Percentiles rank a stretch among this genome's conserved stretches.
phyloP scores from a whole-genome alignment of 305 asterid species.

The Lippia alba region DNA sequence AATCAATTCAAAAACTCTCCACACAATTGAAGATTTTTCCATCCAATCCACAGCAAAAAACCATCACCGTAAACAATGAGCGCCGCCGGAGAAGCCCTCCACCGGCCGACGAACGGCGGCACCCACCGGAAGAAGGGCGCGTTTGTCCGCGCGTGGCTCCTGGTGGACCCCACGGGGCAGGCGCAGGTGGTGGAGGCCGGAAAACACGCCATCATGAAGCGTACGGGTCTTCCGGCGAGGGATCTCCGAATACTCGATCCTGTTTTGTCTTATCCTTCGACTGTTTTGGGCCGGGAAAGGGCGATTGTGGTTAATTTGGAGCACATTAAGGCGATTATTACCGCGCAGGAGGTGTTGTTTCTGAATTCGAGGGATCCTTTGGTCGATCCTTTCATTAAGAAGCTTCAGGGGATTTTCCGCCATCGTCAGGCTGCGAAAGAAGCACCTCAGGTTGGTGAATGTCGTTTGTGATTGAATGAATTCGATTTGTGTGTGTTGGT shows the following conservation, averaged over 20 bases:
- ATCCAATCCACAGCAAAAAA: too few species aligned
- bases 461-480: not conserved
- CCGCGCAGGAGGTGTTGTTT: slow-evolving; percentile 71
- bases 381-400: slow-evolving; percentile 64
- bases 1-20: too few species aligned
- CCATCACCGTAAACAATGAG: too few species aligned
- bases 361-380: slow-evolving; percentile 74
- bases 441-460: slow-evolving; percentile 17
- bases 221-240: slow-evolving; percentile 91
- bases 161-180: slow-evolving; percentile 61
- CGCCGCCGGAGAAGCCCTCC: not conserved
- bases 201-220: slow-evolving; percentile 78
- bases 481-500: not conserved
- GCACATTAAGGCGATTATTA: slow-evolving; percentile 76
- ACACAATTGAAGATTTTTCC: too few species aligned
- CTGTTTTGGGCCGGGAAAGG: slow-evolving; percentile 79
- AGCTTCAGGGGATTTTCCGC: slow-evolving; percentile 64
- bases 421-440: slow-evolving; percentile 44
- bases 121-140: slow-evolving; percentile 67
- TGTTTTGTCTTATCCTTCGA: slow-evolving; percentile 70
- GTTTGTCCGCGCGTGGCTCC: slow-evolving; percentile 72
- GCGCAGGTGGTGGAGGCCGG: slow-evolving; percentile 77
- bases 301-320: slow-evolving; percentile 84
- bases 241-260: slow-evolving; percentile 92
- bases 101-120: not conserved